A percentile compares a stretch with the other conserved stretches of the same genome.
phyloP scores from a whole-genome alignment of 75 land plant species.

The Gnetum montanum region DNA sequence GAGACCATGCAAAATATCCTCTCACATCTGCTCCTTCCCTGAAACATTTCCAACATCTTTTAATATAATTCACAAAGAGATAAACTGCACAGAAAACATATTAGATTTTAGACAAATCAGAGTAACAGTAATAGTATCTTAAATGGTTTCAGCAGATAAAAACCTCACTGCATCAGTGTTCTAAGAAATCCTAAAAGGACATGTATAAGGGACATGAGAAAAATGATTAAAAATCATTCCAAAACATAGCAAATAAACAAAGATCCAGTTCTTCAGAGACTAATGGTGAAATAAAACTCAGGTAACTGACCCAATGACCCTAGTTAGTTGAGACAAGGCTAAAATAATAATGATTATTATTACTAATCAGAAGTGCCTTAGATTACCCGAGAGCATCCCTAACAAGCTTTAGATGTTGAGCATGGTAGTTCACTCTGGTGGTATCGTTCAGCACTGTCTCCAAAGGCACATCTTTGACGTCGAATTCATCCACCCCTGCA shows the following conservation, averaged over 20 bases:
- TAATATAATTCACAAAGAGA: not conserved
- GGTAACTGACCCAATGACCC: not conserved
- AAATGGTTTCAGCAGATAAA: too few species aligned
- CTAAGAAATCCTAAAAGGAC: not conserved
- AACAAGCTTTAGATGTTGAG: not conserved
- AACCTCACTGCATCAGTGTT: not conserved
- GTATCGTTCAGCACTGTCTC: slow-evolving; percentile 6
- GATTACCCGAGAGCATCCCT: slow-evolving; percentile 5
- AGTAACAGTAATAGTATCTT: not conserved
- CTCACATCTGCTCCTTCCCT: slow-evolving; percentile 20
- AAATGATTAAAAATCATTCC: not conserved
- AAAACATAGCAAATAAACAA: not conserved
- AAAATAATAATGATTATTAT: not conserved
- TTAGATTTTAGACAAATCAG: not conserved
- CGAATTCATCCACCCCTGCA: slow-evolving; percentile 6
- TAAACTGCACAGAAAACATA: not conserved
- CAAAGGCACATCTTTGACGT: not conserved
- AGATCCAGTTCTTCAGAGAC: not conserved
- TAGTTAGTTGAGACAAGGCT: not conserved
- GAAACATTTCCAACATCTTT: not conserved
- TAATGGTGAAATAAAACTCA: not conserved
- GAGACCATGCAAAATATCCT: slow-evolving; percentile 22
- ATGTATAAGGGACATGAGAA: not conserved
- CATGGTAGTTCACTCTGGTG: not conserved
- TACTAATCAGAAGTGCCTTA: not conserved